Evolutionary conservation across 2,329 filamentous ascomycete genomes (phyloP).

Genomic region (Eutypa lata): DNA sequence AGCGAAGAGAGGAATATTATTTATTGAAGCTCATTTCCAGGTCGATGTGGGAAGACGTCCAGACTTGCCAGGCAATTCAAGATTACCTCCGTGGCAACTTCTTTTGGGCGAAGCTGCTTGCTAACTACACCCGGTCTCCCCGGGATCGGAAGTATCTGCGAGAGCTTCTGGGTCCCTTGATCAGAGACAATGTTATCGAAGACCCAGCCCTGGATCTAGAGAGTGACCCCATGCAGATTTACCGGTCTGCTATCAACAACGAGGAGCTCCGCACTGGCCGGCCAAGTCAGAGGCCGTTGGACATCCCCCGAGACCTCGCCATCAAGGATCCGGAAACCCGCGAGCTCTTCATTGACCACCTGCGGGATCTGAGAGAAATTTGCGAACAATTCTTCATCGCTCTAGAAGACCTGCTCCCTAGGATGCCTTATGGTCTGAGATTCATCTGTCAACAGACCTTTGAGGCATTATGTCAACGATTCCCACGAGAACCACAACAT

Average conservation of each 20-base stretch:
- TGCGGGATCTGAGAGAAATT: constrained; percentile 91
- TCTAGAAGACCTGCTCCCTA: constrained; percentile 77
- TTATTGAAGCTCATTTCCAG: constrained; percentile 82
- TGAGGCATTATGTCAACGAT: constrained; percentile 71
- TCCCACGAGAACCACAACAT: constrained; percentile 74
- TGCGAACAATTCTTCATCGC: constrained; percentile 84
- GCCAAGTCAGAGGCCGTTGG: constrained; percentile 74
- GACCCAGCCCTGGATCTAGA: constrained; percentile 89
- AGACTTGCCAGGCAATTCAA: constrained; percentile 67
- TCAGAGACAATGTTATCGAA: constrained; percentile 90
- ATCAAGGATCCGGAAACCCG: constrained; percentile 93
- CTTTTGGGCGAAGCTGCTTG: constrained; percentile 86
- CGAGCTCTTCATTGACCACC: constrained; percentile 87
- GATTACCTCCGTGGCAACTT: constrained; percentile 88
- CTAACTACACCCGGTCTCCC: constrained; percentile 85
- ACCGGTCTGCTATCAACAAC: constrained; percentile 92
- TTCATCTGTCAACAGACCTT: constrained; percentile 87
- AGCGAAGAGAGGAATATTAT: constrained; percentile 95
- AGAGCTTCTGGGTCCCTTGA: constrained; percentile 77
- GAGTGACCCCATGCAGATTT: constrained; percentile 96
- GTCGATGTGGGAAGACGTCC: constrained; percentile 83
- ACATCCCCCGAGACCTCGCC: constrained; percentile 88
- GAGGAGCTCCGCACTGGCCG: constrained; percentile 91
- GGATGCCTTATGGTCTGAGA: constrained; percentile 89
- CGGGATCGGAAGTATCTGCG: constrained; percentile 89